Conservation (phyloP, 2,329 filamentous ascomycete genomes). For the Botrytis porri region DNA sequence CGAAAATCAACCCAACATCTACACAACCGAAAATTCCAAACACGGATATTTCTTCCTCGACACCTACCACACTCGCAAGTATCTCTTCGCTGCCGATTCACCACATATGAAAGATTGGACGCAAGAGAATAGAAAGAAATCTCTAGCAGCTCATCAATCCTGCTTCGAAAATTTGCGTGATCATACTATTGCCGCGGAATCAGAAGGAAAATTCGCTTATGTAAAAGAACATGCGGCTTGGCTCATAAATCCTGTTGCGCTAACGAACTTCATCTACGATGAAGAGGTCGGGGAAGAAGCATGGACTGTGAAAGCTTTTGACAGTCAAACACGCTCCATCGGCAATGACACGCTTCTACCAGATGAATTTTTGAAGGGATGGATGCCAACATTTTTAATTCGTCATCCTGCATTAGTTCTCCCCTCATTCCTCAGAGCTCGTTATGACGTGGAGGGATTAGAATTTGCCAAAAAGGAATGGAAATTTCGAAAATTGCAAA, state of each 20-base stretch:
- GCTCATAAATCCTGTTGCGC: not conserved
- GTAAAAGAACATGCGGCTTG: not conserved
- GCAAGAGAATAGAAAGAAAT: not conserved
- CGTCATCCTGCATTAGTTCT: not conserved
- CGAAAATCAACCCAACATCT: not conserved
- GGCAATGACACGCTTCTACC: not conserved
- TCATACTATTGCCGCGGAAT: not conserved
- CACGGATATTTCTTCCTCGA: not conserved
- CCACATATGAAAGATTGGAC: not conserved
- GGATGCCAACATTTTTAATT: not conserved
- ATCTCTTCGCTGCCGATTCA: not conserved
- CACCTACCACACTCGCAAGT: not conserved
- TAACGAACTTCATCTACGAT: not conserved
- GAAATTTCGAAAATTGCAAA: not conserved
- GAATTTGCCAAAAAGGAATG: too few relatives aligned
- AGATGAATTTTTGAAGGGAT: not conserved
- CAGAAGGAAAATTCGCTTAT: not conserved
- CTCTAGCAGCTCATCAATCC: not conserved
- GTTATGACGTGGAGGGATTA: not conserved
- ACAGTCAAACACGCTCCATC: not conserved
- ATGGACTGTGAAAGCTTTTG: not conserved
- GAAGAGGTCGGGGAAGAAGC: not conserved
- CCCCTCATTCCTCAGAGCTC: not conserved
- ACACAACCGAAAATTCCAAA: not conserved
- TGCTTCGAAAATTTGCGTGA: not conserved